Base-by-base conservation (phyloP, 2,329 filamentous ascomycete genomes). In the Claviceps purpurea region DNA sequence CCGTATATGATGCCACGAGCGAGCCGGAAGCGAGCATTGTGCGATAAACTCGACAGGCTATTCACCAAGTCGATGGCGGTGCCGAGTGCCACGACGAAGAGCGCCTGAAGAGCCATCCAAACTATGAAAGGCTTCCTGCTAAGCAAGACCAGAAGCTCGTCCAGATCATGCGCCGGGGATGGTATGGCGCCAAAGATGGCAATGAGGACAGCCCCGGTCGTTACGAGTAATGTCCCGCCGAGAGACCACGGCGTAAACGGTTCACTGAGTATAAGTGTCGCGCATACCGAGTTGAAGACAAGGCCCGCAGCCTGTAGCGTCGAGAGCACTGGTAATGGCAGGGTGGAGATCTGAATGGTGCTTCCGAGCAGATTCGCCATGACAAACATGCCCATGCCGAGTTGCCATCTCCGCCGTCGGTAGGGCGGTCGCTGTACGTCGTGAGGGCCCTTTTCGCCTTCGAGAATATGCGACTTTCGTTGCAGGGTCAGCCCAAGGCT, bases 281-380 rank as follows among this genome's bases (percentile, higher is more conserved):
- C 93, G 75, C 94, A 95, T 68, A 97, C 89, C 53, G 91, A 95
- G 73, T 98, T 98, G 76, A 98, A 98, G 56, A 98, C 93, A 52
- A 98, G 77, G 45, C 93, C 93, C 3, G 91, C 95, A 18, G 91
- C 91, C 71, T 98, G 93, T 40, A 98, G 74, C 1, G 93, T 96
- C 52, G 91, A 97, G 38, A 98, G 79, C 5, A 98, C 89, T 20
- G 93, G 93, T 22, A 98, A 75, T 16, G 93, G 93, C 45, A 98
- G 76, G 1, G 91, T 96, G 34, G 93, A 96, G 65, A 98, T 97
- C 70, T 98, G 93, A 54, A 98, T 93, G 40, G 89, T 91, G 70
- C 90, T 96, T 54, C 93, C 93, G 52, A 97, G 77, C 52, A 98
- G 77, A 66, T 98, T 98, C 56, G 93, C 88, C 59, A 95, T 76